phyloP scores from a whole-genome alignment of 331 rosid genomes.

The Acacia pycnantha region DNA sequence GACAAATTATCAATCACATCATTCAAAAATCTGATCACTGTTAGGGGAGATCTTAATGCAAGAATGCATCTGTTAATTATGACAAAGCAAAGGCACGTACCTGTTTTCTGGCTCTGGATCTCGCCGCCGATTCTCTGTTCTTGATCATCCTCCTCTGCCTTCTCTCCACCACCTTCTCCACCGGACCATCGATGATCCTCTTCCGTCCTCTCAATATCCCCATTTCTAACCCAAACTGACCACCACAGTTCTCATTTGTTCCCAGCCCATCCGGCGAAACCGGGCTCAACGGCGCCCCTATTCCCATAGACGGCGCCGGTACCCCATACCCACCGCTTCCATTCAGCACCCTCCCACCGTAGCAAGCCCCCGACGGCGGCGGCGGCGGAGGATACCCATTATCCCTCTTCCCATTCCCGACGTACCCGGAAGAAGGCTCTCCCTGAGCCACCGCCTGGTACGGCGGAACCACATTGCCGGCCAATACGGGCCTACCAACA shows the following conservation, averaged over 20 bases:
- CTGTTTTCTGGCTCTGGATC: conserved; percentile 81
- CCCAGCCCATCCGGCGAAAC: conserved; percentile 59
- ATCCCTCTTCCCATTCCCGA: conserved; percentile 39
- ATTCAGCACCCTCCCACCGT: conserved; percentile 50
- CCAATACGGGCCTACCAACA: conserved; percentile 31
- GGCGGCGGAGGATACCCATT: conserved; percentile 24
- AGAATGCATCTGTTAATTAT: background rate
- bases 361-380: conserved; percentile 26
- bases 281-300: conserved; percentile 46
- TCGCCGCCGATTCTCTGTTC: conserved; percentile 76
- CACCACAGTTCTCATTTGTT: conserved; percentile 33
- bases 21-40: background rate
- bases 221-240: conserved; percentile 47
- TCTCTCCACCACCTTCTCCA: conserved; percentile 72
- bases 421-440: conserved; percentile 43
- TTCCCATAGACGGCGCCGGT: conserved; percentile 28
- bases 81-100: conserved; percentile 13
- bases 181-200: conserved; percentile 59
- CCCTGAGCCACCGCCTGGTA: conserved; percentile 40
- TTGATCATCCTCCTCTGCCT: conserved; percentile 82
- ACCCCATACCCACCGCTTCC: conserved; percentile 46
- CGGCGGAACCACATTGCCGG: conserved; percentile 21
- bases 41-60: background rate
- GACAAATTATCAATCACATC: background rate
- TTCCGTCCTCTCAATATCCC: conserved; percentile 57